These are phyloP conservation scores for Sapria himalayana DNA, from an alignment of 345 rosid species.

Conservation along the genomic window DNA sequence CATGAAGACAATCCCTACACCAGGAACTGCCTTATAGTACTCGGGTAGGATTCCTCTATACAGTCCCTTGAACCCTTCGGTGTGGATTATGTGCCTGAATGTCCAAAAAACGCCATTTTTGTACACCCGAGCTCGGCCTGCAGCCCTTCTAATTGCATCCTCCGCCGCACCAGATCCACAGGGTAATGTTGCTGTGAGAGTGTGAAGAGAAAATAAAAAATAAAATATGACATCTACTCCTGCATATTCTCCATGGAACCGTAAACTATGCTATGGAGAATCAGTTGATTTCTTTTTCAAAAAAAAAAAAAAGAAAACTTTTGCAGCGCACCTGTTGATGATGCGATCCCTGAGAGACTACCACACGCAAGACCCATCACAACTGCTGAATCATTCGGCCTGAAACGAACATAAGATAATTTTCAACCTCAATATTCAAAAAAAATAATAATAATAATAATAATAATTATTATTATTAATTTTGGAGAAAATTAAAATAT, in stretches of 20 bases:
- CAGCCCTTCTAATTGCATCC: constrained; percentile 92
- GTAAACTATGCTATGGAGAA: constrained; percentile 1
- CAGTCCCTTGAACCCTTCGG: constrained; percentile 67
- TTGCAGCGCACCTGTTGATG: constrained; percentile 59
- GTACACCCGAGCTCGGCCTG: constrained; percentile 71
- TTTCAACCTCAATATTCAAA: too few species aligned
- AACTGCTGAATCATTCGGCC: constrained; percentile 49
- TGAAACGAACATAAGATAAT: constrained; percentile 14
- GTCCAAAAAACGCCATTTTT: constrained; percentile 52
- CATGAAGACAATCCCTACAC: constrained; percentile 88
- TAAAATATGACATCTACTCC: not conserved
- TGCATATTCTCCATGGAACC: constrained; percentile 10
- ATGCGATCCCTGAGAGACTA: constrained; percentile 80
- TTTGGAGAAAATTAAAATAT: too few species aligned
- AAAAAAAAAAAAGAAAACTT: not conserved
- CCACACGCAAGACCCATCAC: constrained; percentile 63
- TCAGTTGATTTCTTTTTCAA: not conserved
- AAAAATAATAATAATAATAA: too few species aligned
- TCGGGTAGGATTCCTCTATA: constrained; percentile 94
- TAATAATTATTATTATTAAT: too few species aligned
- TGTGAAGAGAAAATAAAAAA: not conserved
- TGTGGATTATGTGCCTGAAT: constrained; percentile 47
- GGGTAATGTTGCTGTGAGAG: constrained; percentile 73
- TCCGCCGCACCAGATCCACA: constrained; percentile 81
- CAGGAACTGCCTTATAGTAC: constrained; percentile 87